Evolutionary conservation across 2,329 filamentous ascomycete species (phyloP).

Genomic region (Didymella exigua): DNA sequence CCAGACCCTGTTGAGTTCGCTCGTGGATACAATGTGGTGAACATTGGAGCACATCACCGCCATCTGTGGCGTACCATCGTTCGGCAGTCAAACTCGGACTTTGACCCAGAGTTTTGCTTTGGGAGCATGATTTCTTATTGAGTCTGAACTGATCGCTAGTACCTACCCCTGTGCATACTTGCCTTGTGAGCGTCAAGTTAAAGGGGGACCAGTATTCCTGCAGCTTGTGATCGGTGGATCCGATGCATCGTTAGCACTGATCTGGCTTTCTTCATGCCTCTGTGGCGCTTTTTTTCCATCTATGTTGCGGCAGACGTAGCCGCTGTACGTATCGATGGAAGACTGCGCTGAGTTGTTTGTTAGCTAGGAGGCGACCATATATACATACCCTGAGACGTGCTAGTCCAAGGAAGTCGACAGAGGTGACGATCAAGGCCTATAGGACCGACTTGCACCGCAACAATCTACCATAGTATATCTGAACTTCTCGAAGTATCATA

Average conservation of each 20-base stretch:
- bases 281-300: constrained; percentile 1
- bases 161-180: background rate
- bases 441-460: no score
- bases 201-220: background rate
- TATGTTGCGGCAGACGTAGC: no score
- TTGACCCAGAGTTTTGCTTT: background rate
- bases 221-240: constrained; percentile 5
- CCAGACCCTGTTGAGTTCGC: background rate
- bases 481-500: constrained; percentile 3
- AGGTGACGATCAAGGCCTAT: no score
- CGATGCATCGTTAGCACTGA: constrained; percentile 10
- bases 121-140: background rate
- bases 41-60: constrained; percentile 13
- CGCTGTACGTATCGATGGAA: no score
- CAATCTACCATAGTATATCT: no score
- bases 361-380: no score
- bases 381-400: no score
- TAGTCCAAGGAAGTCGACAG: no score
- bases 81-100: background rate
- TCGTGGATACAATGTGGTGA: constrained; percentile 18
- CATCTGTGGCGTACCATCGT: background rate
- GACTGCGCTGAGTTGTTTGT: no score
- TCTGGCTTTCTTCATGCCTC: background rate
- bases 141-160: background rate
- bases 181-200: background rate